phyloP scores from a whole-genome alignment of 2,329 filamentous ascomycete species.

The Ophiostoma australiae region DNA sequence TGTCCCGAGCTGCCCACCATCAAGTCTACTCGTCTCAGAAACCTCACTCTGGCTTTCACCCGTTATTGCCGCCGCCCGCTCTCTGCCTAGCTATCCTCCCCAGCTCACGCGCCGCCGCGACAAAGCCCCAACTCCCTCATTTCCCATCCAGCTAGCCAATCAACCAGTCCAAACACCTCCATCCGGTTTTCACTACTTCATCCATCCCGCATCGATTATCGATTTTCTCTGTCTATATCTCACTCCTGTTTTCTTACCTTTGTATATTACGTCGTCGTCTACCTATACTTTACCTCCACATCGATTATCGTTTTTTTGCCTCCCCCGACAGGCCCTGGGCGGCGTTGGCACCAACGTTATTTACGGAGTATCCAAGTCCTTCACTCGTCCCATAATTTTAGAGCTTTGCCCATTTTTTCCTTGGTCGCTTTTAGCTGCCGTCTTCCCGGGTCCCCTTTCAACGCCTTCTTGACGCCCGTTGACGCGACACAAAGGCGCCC shows the following conservation, averaged over 20 bases:
- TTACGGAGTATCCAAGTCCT: conserved; percentile 8
- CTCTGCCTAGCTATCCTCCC: background rate
- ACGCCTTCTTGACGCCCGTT: conserved; percentile 1
- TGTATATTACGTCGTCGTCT: background rate
- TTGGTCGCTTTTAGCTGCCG: conserved; percentile 2
- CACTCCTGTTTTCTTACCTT: background rate
- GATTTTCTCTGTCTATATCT: background rate
- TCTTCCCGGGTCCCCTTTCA: conserved; percentile 5
- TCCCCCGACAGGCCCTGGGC: background rate
- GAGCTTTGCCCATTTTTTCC: conserved; percentile 1
- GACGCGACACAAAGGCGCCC: conserved; percentile 20
- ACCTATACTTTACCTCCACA: background rate
- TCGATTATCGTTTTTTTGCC: background rate
- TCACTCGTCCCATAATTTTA: conserved; percentile 8
- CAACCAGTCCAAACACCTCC: background rate
- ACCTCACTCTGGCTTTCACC: background rate
- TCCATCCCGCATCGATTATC: background rate
- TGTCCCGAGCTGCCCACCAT: background rate
- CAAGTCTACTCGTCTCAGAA: background rate
- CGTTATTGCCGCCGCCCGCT: background rate
- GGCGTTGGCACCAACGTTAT: background rate
- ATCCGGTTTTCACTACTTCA: background rate
- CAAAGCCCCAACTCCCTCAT: background rate
- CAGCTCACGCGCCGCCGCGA: background rate
- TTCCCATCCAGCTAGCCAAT: background rate